phyloP scores from a whole-genome alignment of 176 grass and related monocot genomes.

The Lolium rigidum region DNA sequence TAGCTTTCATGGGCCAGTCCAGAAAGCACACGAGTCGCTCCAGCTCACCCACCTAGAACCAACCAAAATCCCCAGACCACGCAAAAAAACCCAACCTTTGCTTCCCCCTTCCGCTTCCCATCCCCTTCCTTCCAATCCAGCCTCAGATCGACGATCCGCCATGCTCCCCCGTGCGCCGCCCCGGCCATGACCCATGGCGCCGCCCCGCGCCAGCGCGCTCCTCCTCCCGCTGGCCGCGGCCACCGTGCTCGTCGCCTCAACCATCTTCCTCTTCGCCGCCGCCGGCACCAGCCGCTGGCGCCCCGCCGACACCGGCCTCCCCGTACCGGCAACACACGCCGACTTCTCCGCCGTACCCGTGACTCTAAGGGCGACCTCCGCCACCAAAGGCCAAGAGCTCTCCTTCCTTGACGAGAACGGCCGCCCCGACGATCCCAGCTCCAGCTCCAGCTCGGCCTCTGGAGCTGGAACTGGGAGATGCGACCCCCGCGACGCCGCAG shows the following conservation, averaged over 20 bases:
- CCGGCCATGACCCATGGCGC: constrained; percentile 50
- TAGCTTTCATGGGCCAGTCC: background rate
- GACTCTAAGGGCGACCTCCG: background rate
- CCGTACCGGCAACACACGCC: constrained; percentile 25
- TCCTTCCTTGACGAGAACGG: constrained; percentile 56
- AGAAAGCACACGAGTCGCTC: background rate
- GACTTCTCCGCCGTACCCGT: background rate
- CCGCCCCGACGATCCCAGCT: constrained; percentile 43
- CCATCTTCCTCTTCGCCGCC: constrained; percentile 66
- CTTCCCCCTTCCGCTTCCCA: background rate
- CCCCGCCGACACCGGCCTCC: constrained; percentile 53
- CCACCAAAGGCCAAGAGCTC: constrained; percentile 10
- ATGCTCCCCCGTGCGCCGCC: constrained; percentile 15
- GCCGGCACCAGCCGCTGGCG: constrained; percentile 44
- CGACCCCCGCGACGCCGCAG: constrained; percentile 41
- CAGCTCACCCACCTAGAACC: constrained; percentile 11
- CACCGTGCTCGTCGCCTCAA: constrained; percentile 58
- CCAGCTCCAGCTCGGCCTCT: background rate
- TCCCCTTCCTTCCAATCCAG: background rate
- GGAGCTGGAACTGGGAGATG: constrained; percentile 39
- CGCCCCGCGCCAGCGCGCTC: constrained; percentile 40
- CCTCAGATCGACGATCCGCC: constrained; percentile 34
- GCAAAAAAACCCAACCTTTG: constrained; percentile 31
- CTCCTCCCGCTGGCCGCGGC: constrained; percentile 52
- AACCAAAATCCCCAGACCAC: background rate